Percentiles rank a stretch among this genome's conserved stretches.
Conservation (phyloP, 2,329 filamentous ascomycete genomes). For the Colletotrichum simmondsii region DNA sequence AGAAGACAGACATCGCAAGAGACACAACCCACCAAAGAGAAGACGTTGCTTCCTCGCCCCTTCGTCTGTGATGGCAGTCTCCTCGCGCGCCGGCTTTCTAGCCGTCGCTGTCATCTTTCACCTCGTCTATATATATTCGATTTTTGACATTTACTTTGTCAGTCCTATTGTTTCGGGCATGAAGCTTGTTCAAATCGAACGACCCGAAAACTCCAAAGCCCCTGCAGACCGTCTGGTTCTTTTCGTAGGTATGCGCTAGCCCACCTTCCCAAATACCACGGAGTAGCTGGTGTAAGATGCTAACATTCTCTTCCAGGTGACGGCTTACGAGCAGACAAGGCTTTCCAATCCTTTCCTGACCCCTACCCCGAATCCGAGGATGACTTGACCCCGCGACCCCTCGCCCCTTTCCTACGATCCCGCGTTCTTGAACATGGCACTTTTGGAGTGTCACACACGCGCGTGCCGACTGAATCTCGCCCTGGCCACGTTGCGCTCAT, state of each 20-base stretch:
- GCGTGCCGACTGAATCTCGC: slow-evolving; percentile 95
- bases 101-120: slow-evolving; percentile 92
- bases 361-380: slow-evolving; percentile 77
- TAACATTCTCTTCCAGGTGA: slow-evolving; percentile 67
- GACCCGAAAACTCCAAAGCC: slow-evolving; percentile 67
- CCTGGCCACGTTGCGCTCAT: slow-evolving; percentile 98
- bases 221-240: slow-evolving; percentile 92
- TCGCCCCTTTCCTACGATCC: slow-evolving; percentile 92
- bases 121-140: slow-evolving; percentile 91
- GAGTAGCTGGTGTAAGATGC: neutral
- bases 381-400: slow-evolving; percentile 78
- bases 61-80: slow-evolving; percentile 59
- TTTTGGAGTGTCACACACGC: slow-evolving; percentile 96
- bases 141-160: slow-evolving; percentile 99
- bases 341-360: slow-evolving; percentile 92
- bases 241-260: slow-evolving; percentile 77
- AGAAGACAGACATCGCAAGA: neutral
- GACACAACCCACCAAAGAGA: neutral
- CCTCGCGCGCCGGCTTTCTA: slow-evolving; percentile 82
- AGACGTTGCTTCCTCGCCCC: neutral
- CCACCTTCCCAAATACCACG: neutral
- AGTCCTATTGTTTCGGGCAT: slow-evolving; percentile 97
- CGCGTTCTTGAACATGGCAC: slow-evolving; percentile 90
- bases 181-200: slow-evolving; percentile 80
- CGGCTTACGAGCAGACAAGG: slow-evolving; percentile 95